Evolutionary conservation across 2,329 filamentous ascomycete species (phyloP).

Genomic region (Microdochium paspali): DNA sequence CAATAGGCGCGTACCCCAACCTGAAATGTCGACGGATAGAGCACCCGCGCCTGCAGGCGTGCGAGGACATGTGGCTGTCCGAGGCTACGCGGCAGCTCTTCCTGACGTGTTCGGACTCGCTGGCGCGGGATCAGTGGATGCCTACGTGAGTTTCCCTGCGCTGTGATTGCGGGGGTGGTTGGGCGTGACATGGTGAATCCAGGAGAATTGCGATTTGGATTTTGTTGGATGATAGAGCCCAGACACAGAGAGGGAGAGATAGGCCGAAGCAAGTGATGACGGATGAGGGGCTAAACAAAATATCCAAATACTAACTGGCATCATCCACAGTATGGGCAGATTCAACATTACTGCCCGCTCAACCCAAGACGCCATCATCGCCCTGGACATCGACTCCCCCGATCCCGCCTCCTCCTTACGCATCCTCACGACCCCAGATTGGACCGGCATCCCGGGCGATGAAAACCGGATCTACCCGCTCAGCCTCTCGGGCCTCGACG

Average conservation of each 20-base stretch:
- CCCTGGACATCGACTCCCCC: conserved; percentile 19
- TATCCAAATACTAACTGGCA: background rate
- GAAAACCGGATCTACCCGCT: conserved; percentile 19
- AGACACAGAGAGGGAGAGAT: no score
- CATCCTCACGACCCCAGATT: conserved; percentile 14
- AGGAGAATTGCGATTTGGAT: no score
- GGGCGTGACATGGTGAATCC: no score
- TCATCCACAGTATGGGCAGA: conserved; percentile 3
- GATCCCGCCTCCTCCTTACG: conserved; percentile 10
- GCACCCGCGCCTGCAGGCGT: conserved; percentile 15
- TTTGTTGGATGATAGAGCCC: no score
- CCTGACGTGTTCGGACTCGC: conserved; percentile 17
- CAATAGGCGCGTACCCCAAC: conserved; percentile 18
- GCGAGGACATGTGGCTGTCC: conserved; percentile 23
- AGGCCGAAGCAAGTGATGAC: no score
- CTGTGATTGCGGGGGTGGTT: no score
- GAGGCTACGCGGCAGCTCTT: conserved; percentile 18
- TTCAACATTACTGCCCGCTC: conserved; percentile 19
- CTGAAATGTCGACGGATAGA: conserved; percentile 17
- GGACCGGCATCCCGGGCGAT: conserved; percentile 15
- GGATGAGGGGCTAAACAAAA: no score
- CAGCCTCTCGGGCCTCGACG: conserved; percentile 20
- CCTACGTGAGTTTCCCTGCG: conserved; percentile 12
- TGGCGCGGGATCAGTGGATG: conserved; percentile 11
- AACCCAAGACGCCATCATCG: conserved; percentile 18